Conservation (phyloP, 305 asterid genomes). For the Fraxinus sp. region DNA sequence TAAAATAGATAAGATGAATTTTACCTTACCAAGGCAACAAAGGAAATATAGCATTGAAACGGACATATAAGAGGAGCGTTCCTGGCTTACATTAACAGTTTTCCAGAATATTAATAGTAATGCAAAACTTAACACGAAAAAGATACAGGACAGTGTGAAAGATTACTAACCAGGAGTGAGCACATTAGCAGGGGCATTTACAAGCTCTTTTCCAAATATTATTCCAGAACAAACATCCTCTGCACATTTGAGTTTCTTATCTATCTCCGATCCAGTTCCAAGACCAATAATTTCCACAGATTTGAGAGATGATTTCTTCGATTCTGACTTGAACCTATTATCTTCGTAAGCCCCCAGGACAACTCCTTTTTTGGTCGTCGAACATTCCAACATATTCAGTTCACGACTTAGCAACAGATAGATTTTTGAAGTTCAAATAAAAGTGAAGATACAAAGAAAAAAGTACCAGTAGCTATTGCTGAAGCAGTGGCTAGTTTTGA, state of each 20-base stretch:
- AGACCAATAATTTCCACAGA: constrained; percentile 85
- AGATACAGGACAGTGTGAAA: neutral
- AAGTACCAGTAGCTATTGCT: constrained; percentile 73
- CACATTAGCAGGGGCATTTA: constrained; percentile 93
- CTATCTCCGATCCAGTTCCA: constrained; percentile 85
- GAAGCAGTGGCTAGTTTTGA: constrained; percentile 67
- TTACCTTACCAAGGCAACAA: neutral
- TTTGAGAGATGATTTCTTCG: constrained; percentile 59
- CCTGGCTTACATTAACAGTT: neutral
- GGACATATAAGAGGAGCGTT: neutral
- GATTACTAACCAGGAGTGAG: constrained; percentile 80
- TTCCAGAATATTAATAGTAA: neutral
- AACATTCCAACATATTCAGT: constrained; percentile 17
- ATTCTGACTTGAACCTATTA: constrained; percentile 77
- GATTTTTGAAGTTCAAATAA: neutral
- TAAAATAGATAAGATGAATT: constrained; percentile 1
- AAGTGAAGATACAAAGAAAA: constrained; percentile 8
- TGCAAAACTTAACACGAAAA: constrained; percentile 17
- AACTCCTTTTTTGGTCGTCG: constrained; percentile 47
- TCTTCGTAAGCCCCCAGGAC: constrained; percentile 80
- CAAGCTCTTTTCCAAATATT: constrained; percentile 81
- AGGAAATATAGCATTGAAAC: neutral
- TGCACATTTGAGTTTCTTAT: constrained; percentile 77
- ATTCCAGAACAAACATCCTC: constrained; percentile 74
- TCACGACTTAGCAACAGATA: constrained; percentile 4